A percentile compares a stretch with the other conserved stretches of the same genome.
These are phyloP conservation scores for Pythium grandisporangium DNA, from an alignment of 352 stramenopile species.

Conservation along the genomic window DNA sequence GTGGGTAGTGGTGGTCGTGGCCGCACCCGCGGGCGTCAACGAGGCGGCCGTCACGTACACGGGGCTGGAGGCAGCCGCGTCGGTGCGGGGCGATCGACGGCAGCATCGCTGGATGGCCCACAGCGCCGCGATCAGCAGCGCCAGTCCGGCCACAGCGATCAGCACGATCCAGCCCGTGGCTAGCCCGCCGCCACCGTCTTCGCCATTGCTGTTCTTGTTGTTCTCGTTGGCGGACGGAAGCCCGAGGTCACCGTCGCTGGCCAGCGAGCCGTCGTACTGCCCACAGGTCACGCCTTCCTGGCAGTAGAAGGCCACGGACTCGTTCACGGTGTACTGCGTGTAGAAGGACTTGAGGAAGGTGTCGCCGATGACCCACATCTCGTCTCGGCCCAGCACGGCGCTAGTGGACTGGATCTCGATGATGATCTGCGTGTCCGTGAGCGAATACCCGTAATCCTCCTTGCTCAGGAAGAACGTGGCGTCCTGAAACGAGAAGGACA, in stretches of 20 bases:
- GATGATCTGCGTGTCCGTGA: constrained; percentile 1
- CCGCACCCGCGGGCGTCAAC: constrained; percentile 1
- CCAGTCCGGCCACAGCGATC: too few species aligned
- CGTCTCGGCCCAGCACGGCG: constrained; percentile 13
- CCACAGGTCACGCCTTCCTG: constrained; percentile 22
- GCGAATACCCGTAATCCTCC: constrained; percentile 34
- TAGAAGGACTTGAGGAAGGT: constrained; percentile 76
- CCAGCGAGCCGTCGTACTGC: too few species aligned
- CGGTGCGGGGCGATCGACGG: too few species aligned
- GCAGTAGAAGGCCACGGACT: constrained; percentile 62
- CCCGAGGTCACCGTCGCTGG: constrained; percentile 7
- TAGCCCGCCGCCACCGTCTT: too few species aligned
- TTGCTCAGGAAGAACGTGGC: constrained; percentile 51
- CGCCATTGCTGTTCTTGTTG: too few species aligned
- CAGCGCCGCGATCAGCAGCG: too few species aligned
- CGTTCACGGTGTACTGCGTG: constrained; percentile 51
- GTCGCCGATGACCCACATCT: constrained; percentile 73
- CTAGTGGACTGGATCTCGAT: constrained; percentile 15
- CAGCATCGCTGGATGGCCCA: too few species aligned
- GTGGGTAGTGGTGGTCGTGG: too few species aligned
- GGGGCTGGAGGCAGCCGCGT: background rate
- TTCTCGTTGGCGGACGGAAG: constrained; percentile 16
- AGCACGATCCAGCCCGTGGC: too few species aligned
- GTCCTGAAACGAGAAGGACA: constrained; percentile 45
- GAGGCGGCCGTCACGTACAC: background rate